Base-by-base conservation (phyloP, 306 rosid genomes). In the Sesbania bispinosa region DNA sequence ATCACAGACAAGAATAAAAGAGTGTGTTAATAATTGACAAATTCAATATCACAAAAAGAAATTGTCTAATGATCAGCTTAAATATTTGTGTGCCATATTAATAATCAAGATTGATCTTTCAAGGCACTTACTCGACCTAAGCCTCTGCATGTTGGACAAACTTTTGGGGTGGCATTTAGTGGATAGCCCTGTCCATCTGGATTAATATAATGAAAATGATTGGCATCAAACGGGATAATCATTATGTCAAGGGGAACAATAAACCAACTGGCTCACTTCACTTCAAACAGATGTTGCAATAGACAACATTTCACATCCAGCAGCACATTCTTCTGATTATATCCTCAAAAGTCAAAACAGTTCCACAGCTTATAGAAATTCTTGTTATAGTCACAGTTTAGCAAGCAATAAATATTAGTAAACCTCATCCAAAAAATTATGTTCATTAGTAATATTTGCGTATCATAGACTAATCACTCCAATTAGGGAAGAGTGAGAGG, bases 121-220 rank as follows among this genome's bases (percentile, higher is more conserved):
- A 77, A 84, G 71, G 74, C 71, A 89, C 99, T 94, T 89, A 94
- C 99, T 76, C 93, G 88, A 73, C 99, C 99, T 73, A 73, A 41
- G 67, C 99, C 99, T 84, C 96, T 79, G 80, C 99, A 91, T 30
- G 89, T 89, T 73, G 88, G 91, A 87, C 99, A 94, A 43, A 84
- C 87, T 73, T 77, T 79, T 74, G 86, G 84, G 77, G 79, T 80
- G 74, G 97, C 95, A 71, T 85, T 67, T 51, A 52, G 82, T 11
- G 96, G 83, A 86, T 82, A 78, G 72, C 97, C 99, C 65, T n/a
- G 80, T 36, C 95, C 99, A 86, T 86, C 99, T 94, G 74, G 78
- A 83, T 76, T 75, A 67, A 53, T 65, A 62, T 20, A 79, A 70
- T 19, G 50, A 50, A 66, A 77, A 3, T 18, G 27, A 15, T 19